Percentiles rank a stretch among this genome's conserved stretches.
Conservation (phyloP, 108 stramenopile species). For the Mediolabrus comicus region DNA sequence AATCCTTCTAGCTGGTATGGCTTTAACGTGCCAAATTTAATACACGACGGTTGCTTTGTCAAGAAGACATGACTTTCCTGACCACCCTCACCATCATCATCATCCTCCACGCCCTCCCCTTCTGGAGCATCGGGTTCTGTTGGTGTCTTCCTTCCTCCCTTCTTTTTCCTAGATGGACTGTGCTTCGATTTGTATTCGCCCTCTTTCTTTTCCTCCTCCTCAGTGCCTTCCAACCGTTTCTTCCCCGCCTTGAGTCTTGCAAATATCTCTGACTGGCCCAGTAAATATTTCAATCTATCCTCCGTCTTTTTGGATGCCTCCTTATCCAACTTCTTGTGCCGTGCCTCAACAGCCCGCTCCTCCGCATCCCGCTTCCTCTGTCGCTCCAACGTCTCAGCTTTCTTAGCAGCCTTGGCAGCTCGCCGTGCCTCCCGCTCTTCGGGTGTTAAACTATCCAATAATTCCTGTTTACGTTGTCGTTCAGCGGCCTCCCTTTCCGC, state of each 20-base stretch:
- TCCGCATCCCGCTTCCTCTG: conserved; percentile 54
- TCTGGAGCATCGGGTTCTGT: conserved; percentile 45
- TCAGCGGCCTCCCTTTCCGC: conserved; percentile 29
- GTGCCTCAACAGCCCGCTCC: conserved; percentile 56
- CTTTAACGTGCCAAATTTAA: conserved; percentile 85
- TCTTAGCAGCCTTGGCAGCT: conserved; percentile 49
- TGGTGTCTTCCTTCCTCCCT: conserved; percentile 8
- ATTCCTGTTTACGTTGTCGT: conserved; percentile 1
- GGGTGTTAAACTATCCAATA: conserved; percentile 34
- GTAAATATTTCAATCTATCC: conserved; percentile 90
- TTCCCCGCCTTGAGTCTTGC: conserved; percentile 66
- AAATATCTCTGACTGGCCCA: conserved; percentile 95
- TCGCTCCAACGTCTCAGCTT: conserved; percentile 59
- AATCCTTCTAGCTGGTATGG: conserved; percentile 95
- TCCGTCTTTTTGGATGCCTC: conserved; percentile 66
- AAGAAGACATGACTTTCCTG: conserved; percentile 70
- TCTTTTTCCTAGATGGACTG: conserved; percentile 20
- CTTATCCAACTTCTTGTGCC: conserved; percentile 77
- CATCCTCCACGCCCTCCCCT: conserved; percentile 30
- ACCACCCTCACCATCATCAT: conserved; percentile 42
- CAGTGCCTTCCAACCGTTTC: conserved; percentile 43
- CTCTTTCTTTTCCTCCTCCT: conserved; percentile 56
- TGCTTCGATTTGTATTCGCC: conserved; percentile 26
- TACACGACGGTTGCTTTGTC: conserved; percentile 85
- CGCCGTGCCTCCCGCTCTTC: conserved; percentile 58